These are phyloP conservation scores for Veloporphyrellus conicus DNA, from an alignment of 1,284 basidiomycete genomes.

Conservation along the genomic window DNA sequence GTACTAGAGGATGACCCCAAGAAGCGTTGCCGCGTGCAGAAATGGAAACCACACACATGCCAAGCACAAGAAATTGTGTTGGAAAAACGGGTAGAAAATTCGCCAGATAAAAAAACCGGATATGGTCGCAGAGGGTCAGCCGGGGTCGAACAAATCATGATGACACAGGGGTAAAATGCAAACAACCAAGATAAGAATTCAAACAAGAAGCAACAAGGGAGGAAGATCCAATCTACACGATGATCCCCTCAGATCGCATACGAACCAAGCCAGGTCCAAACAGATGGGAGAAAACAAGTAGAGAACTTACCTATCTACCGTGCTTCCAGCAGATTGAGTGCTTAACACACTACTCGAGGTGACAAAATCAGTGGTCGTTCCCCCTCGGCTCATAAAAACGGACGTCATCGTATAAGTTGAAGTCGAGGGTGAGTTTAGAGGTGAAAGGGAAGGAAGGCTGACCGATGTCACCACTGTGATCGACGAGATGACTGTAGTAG, in stretches of 20 bases:
- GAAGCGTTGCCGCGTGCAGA: constrained; percentile 4
- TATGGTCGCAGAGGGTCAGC: constrained; percentile 23
- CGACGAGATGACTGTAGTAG: constrained; percentile 15
- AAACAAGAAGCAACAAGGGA: neutral
- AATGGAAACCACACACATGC: constrained; percentile 1
- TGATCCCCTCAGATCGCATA: constrained; percentile 8
- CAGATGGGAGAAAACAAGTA: neutral
- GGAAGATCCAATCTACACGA: constrained; percentile 11
- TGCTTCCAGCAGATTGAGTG: constrained; percentile 13
- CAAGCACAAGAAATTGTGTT: constrained; percentile 6
- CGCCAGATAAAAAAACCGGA: constrained; percentile 11
- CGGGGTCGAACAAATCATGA: constrained; percentile 11
- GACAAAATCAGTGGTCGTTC: constrained; percentile 18
- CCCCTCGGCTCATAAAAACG: constrained; percentile 13
- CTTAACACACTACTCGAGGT: constrained; percentile 26
- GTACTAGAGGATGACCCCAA: constrained; percentile 9
- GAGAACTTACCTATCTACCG: constrained; percentile 16
- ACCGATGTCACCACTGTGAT: constrained; percentile 13
- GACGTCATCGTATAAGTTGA: constrained; percentile 27
- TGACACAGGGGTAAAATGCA: constrained; percentile 14
- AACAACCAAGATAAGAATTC: constrained; percentile 6
- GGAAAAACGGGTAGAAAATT: constrained; percentile 5
- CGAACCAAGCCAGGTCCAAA: neutral
- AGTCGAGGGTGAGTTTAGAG: neutral
- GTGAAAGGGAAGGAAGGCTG: neutral